phyloP scores from a whole-genome alignment of 2,329 filamentous ascomycete species.

The Ascochyta clinopodiicola region DNA sequence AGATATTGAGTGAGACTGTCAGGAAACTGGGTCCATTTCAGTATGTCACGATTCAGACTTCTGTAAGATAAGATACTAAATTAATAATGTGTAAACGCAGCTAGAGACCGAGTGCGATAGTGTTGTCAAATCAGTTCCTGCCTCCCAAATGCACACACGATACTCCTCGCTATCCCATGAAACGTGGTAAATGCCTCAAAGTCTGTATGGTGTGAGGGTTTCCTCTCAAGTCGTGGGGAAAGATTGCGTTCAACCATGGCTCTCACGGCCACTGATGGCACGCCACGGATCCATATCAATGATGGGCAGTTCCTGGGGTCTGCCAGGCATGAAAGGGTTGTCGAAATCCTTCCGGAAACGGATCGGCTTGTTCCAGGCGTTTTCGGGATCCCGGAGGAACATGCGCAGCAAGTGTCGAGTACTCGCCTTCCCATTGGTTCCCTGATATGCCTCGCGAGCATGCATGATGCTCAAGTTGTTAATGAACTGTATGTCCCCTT shows the following conservation, averaged over 20 bases:
- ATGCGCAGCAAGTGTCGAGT: slow-evolving; percentile 46
- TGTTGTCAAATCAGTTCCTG: slow-evolving; percentile 2
- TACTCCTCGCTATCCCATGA: slow-evolving; percentile 7
- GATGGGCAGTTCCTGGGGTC: slow-evolving; percentile 42
- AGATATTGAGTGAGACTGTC: slow-evolving; percentile 13
- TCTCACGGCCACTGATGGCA: slow-evolving; percentile 48
- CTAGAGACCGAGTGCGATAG: neutral
- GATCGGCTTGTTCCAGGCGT: slow-evolving; percentile 43
- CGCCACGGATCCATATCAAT: slow-evolving; percentile 46
- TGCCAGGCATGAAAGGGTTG: slow-evolving; percentile 39
- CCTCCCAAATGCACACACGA: slow-evolving; percentile 10
- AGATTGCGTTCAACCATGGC: slow-evolving; percentile 38
- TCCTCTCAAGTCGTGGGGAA: neutral
- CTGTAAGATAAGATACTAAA: slow-evolving; percentile 15
- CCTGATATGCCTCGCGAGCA: slow-evolving; percentile 43
- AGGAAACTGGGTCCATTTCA: slow-evolving; percentile 7
- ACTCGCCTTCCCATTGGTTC: slow-evolving; percentile 32
- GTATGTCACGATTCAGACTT: slow-evolving; percentile 17
- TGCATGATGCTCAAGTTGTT: slow-evolving; percentile 48
- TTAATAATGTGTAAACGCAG: slow-evolving; percentile 17
- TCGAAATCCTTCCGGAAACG: slow-evolving; percentile 39
- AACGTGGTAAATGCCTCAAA: slow-evolving; percentile 8
- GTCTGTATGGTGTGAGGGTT: neutral
- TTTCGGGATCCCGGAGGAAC: slow-evolving; percentile 46
- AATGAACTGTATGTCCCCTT: slow-evolving; percentile 48